These are phyloP conservation scores for Globisporangium emineosum DNA, from an alignment of 352 stramenopile genomes.

Conservation along the genomic window DNA sequence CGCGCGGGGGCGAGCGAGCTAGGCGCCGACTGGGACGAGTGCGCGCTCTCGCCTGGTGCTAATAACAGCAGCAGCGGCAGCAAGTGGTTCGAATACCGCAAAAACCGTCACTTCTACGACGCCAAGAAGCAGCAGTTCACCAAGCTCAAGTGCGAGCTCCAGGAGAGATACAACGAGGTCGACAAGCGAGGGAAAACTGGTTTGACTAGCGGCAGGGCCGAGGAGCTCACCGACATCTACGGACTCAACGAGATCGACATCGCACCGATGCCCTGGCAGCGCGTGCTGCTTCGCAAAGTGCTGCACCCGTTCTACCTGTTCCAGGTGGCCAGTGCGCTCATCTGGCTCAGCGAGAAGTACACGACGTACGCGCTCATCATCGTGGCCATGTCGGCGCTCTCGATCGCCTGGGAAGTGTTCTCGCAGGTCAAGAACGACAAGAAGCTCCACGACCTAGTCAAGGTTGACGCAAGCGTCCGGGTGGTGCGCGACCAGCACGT, in stretches of 20 bases:
- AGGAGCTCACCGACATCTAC: slow-evolving; percentile 41
- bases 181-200: slow-evolving; percentile 26
- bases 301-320: slow-evolving; percentile 83
- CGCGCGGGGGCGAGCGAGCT: slow-evolving; percentile 12
- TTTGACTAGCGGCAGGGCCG: slow-evolving; percentile 25
- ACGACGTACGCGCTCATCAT: slow-evolving; percentile 68
- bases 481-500: slow-evolving; percentile 56
- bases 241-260: slow-evolving; percentile 62
- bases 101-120: slow-evolving; percentile 67
- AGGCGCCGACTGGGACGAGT: slow-evolving; percentile 39
- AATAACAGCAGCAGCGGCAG: slow-evolving; percentile 11
- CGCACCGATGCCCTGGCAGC: slow-evolving; percentile 36
- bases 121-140: slow-evolving; percentile 45
- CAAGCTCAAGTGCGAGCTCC: slow-evolving; percentile 51
- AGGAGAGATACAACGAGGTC: slow-evolving; percentile 38
- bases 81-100: slow-evolving; percentile 68
- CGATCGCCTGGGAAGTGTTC: slow-evolving; percentile 66
- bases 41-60: slow-evolving; percentile 23
- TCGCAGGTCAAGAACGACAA: slow-evolving; percentile 60
- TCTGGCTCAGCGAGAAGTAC: slow-evolving; percentile 73
- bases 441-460: slow-evolving; percentile 58
- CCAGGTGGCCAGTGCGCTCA: slow-evolving; percentile 55
- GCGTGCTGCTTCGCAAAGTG: slow-evolving; percentile 61
- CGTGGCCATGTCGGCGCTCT: slow-evolving; percentile 55
- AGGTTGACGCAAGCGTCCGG: slow-evolving; percentile 50